A percentile compares a stretch with the other conserved stretches of the same genome.
These are phyloP conservation scores for Lachnellula hyalina DNA, from an alignment of 2,329 filamentous ascomycete species.

Conservation along the genomic window DNA sequence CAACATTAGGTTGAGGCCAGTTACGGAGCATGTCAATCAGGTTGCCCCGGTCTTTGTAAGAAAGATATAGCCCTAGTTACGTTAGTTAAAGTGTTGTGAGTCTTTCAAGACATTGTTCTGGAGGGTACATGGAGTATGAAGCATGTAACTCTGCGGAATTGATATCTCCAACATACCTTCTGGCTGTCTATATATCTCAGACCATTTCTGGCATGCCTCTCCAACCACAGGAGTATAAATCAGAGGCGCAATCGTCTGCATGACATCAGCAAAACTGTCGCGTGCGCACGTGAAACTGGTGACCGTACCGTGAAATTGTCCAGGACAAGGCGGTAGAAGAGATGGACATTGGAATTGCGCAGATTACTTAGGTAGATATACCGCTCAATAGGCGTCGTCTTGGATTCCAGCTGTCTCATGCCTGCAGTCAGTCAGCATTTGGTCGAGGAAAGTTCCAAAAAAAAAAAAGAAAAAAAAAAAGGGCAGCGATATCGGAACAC, in stretches of 20 bases:
- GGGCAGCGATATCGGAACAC: neutral
- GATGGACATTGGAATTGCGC: slow-evolving; percentile 26
- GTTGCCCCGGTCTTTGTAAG: slow-evolving; percentile 61
- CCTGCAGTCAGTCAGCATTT: slow-evolving; percentile 12
- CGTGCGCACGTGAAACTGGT: neutral
- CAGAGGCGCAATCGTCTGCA: slow-evolving; percentile 42
- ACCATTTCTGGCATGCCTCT: slow-evolving; percentile 69
- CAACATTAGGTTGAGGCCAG: slow-evolving; percentile 63
- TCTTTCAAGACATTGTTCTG: no score
- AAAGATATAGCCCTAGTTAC: slow-evolving; percentile 57
- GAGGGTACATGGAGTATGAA: neutral
- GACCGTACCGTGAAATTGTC: slow-evolving; percentile 24
- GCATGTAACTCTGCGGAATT: no score
- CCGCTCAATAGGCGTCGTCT: slow-evolving; percentile 27
- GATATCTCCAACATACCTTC: slow-evolving; percentile 42
- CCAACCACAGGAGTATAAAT: slow-evolving; percentile 61
- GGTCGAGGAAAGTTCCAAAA: neutral
- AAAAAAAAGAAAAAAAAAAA: no score
- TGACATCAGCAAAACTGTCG: slow-evolving; percentile 5
- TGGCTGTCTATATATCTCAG: slow-evolving; percentile 67
- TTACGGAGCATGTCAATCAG: slow-evolving; percentile 62
- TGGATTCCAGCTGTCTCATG: slow-evolving; percentile 27
- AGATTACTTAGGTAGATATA: slow-evolving; percentile 29
- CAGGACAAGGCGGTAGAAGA: slow-evolving; percentile 28
- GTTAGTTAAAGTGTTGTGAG: neutral